Base-by-base conservation (phyloP, 1,284 basidiomycete species). In the Leucoagaricus sp. region DNA sequence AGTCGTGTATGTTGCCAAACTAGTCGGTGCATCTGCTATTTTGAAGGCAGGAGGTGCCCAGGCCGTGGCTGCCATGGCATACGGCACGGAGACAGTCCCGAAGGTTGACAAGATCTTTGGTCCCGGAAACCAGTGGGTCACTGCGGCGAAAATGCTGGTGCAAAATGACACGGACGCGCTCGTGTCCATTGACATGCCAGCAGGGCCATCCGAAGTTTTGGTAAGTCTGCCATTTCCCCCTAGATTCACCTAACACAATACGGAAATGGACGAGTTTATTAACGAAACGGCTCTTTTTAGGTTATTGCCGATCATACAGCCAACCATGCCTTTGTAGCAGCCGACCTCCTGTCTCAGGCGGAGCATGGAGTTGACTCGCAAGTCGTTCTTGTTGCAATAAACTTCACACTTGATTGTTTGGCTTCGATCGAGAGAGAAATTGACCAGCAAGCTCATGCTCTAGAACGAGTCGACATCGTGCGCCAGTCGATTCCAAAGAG, bases 101-200 rank as follows among this genome's bases (percentile, higher is more conserved):
- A 99, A 99, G 76, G 97, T 99, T 15, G 97, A 99, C 81, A 99
- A 98, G 76, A 96, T 99, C 64, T 97, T 98, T 66, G 97, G 97
- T 17, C 97, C 97, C 2, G 97, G 97, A 23, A 99, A 99, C 71
- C 97, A 99, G 72, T 99, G 96, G 91, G 97, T 99, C 25, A 99
- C 96, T 0, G 97, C 97, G 1, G 96, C 96, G 57, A 99, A 99
- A 80, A 98, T 99, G 97, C 76, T 98, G 60, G 95, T 98, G 19
- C 96, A 98, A 73, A 98, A 98, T 72, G 97, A 99, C 71, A 95
- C 95, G n/a, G 92, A 96, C 67, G 96, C 97, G 4, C 76, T 96
- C 59, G 94, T 98, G 9, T 91, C 93, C 19, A 99, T 99, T 68
- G 97, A 99, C 73, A 99, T 99, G 94, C 97, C 97, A 36, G 97